Conservation (phyloP, 1,139 yeast genomes). For the Pichia sp. region DNA sequence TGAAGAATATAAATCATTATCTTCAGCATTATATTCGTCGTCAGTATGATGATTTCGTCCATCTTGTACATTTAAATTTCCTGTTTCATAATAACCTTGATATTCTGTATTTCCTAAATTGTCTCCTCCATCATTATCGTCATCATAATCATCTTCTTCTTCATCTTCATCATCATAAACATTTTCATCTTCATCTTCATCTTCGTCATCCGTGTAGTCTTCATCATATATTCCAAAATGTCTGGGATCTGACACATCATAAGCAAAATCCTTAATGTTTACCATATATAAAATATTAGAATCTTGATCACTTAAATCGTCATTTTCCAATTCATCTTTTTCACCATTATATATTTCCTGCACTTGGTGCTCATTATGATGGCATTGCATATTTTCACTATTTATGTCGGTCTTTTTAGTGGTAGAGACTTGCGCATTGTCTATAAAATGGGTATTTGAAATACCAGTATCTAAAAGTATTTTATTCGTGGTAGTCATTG, state of each 20-base stretch:
- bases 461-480: too few species aligned
- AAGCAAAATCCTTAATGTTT: slow-evolving; percentile 72
- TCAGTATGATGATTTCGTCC: too few species aligned
- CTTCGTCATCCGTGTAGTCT: slow-evolving; percentile 7
- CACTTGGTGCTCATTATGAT: neutral
- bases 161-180: slow-evolving; percentile 19
- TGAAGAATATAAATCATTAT: neutral
- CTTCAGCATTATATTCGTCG: neutral
- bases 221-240: slow-evolving; percentile 46
- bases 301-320: neutral
- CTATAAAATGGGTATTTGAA: too few species aligned
- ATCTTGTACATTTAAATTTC: too few species aligned
- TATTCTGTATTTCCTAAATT: too few species aligned
- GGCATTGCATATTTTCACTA: too few species aligned
- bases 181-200: slow-evolving; percentile 10
- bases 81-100: too few species aligned
- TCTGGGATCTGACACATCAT: slow-evolving; percentile 57
- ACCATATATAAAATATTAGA: slow-evolving; percentile 13
- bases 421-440: too few species aligned
- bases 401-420: too few species aligned
- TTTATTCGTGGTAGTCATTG: too few species aligned
- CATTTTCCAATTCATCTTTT: neutral
- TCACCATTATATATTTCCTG: neutral
- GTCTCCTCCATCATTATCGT: slow-evolving; percentile 6
- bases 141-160: slow-evolving; percentile 10